phyloP scores from a whole-genome alignment of 306 rosid species.

The cucumber (Cucumis sativus) region Cucumber_9930_V3 NC_026658.2:13475001-13475500 shows the following conservation, averaged over 20 bases:
- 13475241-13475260: background rate
- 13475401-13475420: background rate
- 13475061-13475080: slow-evolving; percentile 29
- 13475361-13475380: background rate
- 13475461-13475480: background rate
- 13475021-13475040: slow-evolving; percentile 44
- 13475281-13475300: background rate
- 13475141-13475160: background rate
- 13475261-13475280: background rate
- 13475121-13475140: background rate
- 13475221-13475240: background rate
- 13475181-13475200: background rate
- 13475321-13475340: background rate
- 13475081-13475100: background rate
- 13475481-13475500: background rate
- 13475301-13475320: background rate
- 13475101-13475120: background rate
- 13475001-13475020: slow-evolving; percentile 86
- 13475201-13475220: background rate
- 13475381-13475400: background rate
- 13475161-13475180: background rate
- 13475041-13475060: slow-evolving; percentile 46
- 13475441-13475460: background rate
- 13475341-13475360: background rate
- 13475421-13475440: background rate